phyloP scores from a whole-genome alignment of 106 monocot species.

The Cymbidium sinense region DNA sequence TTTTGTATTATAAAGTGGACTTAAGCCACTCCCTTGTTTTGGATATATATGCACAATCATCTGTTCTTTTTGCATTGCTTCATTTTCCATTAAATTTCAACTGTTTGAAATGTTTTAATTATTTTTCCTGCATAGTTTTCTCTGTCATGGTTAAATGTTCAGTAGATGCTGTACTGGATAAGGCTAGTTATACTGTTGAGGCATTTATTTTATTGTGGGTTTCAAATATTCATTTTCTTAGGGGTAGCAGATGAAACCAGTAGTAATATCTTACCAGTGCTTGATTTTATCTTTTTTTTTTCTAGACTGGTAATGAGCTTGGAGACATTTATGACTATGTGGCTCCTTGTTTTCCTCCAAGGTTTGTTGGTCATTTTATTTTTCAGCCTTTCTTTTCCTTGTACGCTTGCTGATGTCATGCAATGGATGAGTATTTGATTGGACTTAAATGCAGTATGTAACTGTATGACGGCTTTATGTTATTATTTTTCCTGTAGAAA shows the following conservation, averaged over 20 bases:
- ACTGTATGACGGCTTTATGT: background rate
- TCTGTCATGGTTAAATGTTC: background rate
- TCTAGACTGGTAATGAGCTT: constrained; percentile 85
- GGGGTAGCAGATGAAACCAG: background rate
- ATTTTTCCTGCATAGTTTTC: background rate
- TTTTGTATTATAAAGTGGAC: background rate
- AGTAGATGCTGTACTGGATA: background rate
- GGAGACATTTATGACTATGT: constrained; percentile 93
- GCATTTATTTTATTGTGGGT: background rate
- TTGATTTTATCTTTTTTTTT: constrained; percentile 9
- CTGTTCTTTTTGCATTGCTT: no score
- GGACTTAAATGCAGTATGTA: background rate
- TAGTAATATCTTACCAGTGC: background rate
- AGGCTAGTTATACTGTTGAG: background rate
- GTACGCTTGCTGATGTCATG: background rate
- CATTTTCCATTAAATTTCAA: background rate
- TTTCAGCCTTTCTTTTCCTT: constrained; percentile 1
- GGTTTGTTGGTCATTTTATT: constrained; percentile 41
- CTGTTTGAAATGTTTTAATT: background rate
- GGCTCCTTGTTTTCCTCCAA: constrained; percentile 99
- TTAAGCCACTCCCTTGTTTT: background rate
- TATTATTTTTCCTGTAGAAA: background rate
- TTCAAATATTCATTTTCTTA: background rate
- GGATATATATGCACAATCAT: background rate
- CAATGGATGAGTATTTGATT: constrained; percentile 2